phyloP scores from a whole-genome alignment of 2,329 filamentous ascomycete species.

The Eutypella sp. region DNA sequence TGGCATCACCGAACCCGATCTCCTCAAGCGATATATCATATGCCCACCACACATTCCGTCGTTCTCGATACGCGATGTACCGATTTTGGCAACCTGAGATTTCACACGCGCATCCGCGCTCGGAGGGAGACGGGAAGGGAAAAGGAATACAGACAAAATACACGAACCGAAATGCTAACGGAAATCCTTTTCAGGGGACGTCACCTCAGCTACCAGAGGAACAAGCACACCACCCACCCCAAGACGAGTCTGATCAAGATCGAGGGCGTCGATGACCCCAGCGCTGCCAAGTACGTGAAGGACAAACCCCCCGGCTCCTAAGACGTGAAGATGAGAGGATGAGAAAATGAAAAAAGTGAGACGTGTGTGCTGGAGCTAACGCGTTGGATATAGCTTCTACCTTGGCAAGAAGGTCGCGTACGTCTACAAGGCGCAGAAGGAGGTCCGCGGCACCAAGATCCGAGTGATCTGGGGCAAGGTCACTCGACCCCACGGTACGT shows the following conservation, averaged over 20 bases:
- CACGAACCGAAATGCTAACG: conserved; percentile 15
- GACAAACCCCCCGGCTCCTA: neutral
- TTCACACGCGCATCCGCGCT: neutral
- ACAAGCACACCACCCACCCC: conserved; percentile 86
- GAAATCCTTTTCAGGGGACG: conserved; percentile 64
- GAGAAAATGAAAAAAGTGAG: too few species aligned
- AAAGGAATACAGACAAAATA: conserved; percentile 1
- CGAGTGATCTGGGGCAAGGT: conserved; percentile 99
- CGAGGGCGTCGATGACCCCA: conserved; percentile 89
- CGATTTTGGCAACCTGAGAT: neutral
- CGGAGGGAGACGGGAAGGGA: too few species aligned
- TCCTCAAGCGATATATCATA: conserved; percentile 4
- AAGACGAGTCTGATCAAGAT: conserved; percentile 96
- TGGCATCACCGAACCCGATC: neutral
- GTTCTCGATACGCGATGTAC: neutral
- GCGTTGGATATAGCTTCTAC: conserved; percentile 65
- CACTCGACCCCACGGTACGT: conserved; percentile 83
- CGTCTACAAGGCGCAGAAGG: conserved; percentile 93
- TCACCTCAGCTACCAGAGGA: conserved; percentile 96
- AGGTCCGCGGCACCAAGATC: conserved; percentile 97
- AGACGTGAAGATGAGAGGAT: too few species aligned
- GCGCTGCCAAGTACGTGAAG: conserved; percentile 72
- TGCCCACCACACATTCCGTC: too few species aligned
- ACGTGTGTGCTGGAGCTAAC: conserved; percentile 14
- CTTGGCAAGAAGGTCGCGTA: conserved; percentile 98